A percentile compares a stretch with the other conserved stretches of the same genome.
Evolutionary conservation across 768 basidiomycete genomes (phyloP).

Genomic region (Pisolithus marmoratus): DNA sequence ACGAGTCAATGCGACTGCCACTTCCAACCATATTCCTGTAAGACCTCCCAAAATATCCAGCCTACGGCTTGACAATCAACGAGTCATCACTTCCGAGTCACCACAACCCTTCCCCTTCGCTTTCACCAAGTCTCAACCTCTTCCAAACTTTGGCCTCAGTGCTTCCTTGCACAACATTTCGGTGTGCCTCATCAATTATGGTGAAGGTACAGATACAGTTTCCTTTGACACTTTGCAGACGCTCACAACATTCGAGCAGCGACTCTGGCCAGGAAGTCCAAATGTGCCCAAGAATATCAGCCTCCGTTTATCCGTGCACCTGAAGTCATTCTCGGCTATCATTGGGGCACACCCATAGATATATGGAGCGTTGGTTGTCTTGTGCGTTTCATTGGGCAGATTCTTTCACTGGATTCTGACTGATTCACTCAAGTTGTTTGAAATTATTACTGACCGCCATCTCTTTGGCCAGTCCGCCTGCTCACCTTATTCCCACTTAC

Average conservation of each 20-base stretch:
- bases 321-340: conserved; percentile 20
- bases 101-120: too few species aligned
- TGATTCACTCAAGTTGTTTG: neutral
- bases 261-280: neutral
- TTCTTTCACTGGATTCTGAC: neutral
- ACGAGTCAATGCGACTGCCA: neutral
- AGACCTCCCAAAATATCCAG: too few species aligned
- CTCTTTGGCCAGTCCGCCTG: too few species aligned
- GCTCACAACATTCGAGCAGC: neutral
- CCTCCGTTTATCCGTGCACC: conserved; percentile 17
- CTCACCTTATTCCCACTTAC: conserved; percentile 7
- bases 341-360: conserved; percentile 17
- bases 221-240: neutral
- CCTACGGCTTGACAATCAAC: too few species aligned
- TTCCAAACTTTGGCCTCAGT: conserved; percentile 14
- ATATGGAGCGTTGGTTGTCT: conserved; percentile 27
- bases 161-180: conserved; percentile 9
- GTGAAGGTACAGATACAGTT: conserved; percentile 9
- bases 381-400: conserved; percentile 6
- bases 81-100: too few species aligned
- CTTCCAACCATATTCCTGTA: neutral
- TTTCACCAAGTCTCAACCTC: conserved; percentile 22
- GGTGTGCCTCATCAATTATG: conserved; percentile 17
- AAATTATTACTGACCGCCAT: neutral
- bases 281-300: conserved; percentile 1